Evolutionary conservation across 495 filamentous ascomycete genomes (phyloP).

Genomic region (Lasiosphaeriaceae sp.): DNA sequence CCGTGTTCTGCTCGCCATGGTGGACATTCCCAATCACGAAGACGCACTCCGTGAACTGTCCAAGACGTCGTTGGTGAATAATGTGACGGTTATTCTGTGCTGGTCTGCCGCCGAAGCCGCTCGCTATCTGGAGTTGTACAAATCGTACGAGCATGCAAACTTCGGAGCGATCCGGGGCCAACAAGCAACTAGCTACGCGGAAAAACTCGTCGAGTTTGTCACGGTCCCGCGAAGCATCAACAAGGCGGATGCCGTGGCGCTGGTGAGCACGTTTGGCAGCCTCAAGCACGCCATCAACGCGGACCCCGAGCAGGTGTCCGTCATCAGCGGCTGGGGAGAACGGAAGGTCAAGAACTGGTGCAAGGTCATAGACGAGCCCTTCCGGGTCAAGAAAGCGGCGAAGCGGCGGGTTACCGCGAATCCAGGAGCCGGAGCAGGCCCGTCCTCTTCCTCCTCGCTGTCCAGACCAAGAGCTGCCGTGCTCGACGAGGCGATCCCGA

Average conservation of each 20-base stretch:
- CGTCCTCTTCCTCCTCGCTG: background rate
- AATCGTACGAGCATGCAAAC: slow-evolving; percentile 81
- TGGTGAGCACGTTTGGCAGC: slow-evolving; percentile 86
- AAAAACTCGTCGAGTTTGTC: slow-evolving; percentile 88
- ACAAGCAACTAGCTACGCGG: slow-evolving; percentile 76
- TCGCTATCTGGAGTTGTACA: slow-evolving; percentile 90
- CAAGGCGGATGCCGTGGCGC: slow-evolving; percentile 83
- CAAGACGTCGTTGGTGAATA: slow-evolving; percentile 81
- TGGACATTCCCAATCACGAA: slow-evolving; percentile 76
- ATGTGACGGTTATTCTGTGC: slow-evolving; percentile 85
- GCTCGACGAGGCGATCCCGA: slow-evolving; percentile 35
- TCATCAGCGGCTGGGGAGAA: slow-evolving; percentile 89
- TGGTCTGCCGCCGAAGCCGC: slow-evolving; percentile 93
- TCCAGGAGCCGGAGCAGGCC: background rate
- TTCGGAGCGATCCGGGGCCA: slow-evolving; percentile 77
- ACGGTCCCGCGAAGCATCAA: slow-evolving; percentile 87
- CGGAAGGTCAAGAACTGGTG: slow-evolving; percentile 89
- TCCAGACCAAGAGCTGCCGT: slow-evolving; percentile 4
- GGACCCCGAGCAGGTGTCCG: slow-evolving; percentile 72
- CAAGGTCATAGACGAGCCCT: slow-evolving; percentile 75
- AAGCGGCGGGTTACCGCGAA: slow-evolving; percentile 33
- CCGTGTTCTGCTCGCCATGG: slow-evolving; percentile 80
- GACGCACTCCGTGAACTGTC: slow-evolving; percentile 84
- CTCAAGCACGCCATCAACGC: slow-evolving; percentile 84
- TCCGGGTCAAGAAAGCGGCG: slow-evolving; percentile 66